A percentile compares a stretch with the other conserved stretches of the same genome.
phyloP scores from a whole-genome alignment of 345 rosid species.

The Rhodomyrtus tomentosa region DNA sequence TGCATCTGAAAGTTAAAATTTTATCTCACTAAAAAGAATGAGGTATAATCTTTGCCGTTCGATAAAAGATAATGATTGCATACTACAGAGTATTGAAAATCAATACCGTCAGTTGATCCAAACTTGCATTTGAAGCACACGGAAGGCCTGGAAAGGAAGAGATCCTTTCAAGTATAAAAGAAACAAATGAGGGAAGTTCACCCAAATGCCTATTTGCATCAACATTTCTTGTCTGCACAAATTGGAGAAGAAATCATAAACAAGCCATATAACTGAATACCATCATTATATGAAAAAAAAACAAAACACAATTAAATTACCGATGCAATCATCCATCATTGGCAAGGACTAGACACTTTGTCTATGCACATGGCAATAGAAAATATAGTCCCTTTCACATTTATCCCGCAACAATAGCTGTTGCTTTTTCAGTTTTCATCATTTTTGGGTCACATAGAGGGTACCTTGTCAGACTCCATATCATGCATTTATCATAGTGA shows the following conservation, averaged over 20 bases:
- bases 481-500: not conserved
- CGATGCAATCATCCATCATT: not conserved
- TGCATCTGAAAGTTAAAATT: not conserved
- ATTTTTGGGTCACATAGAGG: not conserved
- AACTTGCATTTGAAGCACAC: constrained; percentile 19
- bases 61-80: not conserved
- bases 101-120: constrained; percentile 82
- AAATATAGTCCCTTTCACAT: not conserved
- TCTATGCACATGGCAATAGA: not conserved
- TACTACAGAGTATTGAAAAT: not conserved
- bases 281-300: not conserved
- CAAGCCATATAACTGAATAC: not conserved
- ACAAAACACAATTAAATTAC: not conserved
- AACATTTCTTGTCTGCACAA: constrained; percentile 61
- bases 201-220: constrained; percentile 60
- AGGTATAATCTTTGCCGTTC: not conserved
- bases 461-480: not conserved
- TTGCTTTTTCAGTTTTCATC: not conserved
- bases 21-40: not conserved
- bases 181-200: constrained; percentile 69
- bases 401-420: not conserved
- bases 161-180: constrained; percentile 48
- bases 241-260: not conserved
- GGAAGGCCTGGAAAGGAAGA: constrained; percentile 23
- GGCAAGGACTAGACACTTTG: not conserved